phyloP scores from a whole-genome alignment of 139 green algal species.

The Mychonastes homosphaera region DNA sequence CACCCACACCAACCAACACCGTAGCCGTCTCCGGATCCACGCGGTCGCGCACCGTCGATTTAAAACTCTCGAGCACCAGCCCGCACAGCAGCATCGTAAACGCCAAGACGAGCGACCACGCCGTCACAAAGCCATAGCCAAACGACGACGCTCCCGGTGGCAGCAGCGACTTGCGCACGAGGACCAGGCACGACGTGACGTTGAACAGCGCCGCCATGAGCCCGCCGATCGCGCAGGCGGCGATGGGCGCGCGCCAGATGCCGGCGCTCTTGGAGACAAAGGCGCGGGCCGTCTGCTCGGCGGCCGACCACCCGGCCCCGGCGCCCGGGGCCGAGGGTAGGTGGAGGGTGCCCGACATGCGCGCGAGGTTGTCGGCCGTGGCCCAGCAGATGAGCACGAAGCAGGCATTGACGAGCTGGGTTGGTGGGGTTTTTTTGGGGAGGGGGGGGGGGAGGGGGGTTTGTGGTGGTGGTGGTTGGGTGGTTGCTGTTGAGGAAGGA shows the following conservation, averaged over 20 bases:
- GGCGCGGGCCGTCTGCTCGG: neutral
- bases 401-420: conserved; percentile 18
- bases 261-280: conserved; percentile 22
- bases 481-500: no score
- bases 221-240: conserved; percentile 14
- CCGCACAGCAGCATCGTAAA: conserved; percentile 22
- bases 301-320: conserved; percentile 12
- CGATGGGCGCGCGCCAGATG: conserved; percentile 19
- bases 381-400: conserved; percentile 20
- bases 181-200: conserved; percentile 13
- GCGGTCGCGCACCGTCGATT: no score
- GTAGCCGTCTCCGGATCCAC: no score
- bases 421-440: no score
- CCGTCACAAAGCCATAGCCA: conserved; percentile 19
- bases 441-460: no score
- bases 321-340: no score
- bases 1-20: no score
- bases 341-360: conserved; percentile 18
- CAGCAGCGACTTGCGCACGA: neutral
- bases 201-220: conserved; percentile 24
- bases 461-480: no score
- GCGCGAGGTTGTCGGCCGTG: conserved; percentile 16
- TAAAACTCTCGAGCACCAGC: conserved; percentile 21
- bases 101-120: conserved; percentile 17
- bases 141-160: neutral